Conservation (phyloP, 1,284 basidiomycete genomes). For the Rhodotorula sp. region DNA sequence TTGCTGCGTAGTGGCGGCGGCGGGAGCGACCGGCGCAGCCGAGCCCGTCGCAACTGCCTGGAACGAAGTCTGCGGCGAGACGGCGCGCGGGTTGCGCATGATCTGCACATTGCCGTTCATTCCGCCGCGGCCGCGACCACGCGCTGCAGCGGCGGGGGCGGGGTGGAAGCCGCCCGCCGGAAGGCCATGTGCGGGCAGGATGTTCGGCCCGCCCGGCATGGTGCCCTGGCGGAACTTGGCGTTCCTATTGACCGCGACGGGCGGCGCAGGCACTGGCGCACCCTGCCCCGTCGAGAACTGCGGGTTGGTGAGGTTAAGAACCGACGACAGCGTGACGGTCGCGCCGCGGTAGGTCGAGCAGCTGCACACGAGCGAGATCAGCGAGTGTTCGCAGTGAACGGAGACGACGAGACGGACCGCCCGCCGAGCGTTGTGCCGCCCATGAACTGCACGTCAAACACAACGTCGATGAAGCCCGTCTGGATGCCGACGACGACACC, state of each 20-base stretch:
- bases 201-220: constrained; percentile 26
- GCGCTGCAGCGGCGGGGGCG: not conserved
- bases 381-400: constrained; percentile 1
- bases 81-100: constrained; percentile 16
- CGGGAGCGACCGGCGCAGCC: not conserved
- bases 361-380: constrained; percentile 53
- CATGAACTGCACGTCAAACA: constrained; percentile 96
- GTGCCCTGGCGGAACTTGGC: constrained; percentile 34
- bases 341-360: constrained; percentile 88
- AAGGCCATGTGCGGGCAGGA: constrained; percentile 37
- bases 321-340: constrained; percentile 77
- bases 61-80: constrained; percentile 31
- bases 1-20: not conserved
- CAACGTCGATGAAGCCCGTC: constrained; percentile 85
- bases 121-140: constrained; percentile 27
- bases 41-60: constrained; percentile 35
- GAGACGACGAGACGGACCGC: constrained; percentile 58
- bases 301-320: constrained; percentile 76
- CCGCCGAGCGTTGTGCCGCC: constrained; percentile 85
- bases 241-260: constrained; percentile 15
- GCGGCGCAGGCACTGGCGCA: constrained; percentile 4
- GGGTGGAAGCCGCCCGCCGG: constrained; percentile 43
- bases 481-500: constrained; percentile 91
- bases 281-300: constrained; percentile 26
- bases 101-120: constrained; percentile 29